These are phyloP conservation scores for Porosira glacialis DNA, from an alignment of 352 stramenopile genomes.

Conservation along the genomic window DNA sequence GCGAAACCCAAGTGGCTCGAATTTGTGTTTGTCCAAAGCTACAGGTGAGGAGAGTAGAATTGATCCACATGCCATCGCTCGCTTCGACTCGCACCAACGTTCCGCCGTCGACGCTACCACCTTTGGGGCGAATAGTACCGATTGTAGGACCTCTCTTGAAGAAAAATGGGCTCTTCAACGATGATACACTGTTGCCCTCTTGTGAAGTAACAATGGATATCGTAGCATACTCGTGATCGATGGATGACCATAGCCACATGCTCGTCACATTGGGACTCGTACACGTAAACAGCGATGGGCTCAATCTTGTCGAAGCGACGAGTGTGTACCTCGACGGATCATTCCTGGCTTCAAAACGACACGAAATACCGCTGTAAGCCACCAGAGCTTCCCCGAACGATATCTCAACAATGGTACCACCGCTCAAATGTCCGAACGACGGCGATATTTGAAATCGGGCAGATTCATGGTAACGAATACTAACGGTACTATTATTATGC, in stretches of 20 bases:
- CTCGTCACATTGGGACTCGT: conserved; percentile 19
- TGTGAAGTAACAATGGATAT: conserved; percentile 6
- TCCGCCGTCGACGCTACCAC: conserved; percentile 17
- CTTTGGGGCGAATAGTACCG: conserved; percentile 7
- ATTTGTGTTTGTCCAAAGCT: conserved; percentile 20
- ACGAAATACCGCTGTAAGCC: not conserved
- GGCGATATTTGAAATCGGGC: conserved; percentile 5
- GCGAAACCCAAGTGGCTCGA: conserved; percentile 27
- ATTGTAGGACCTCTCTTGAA: conserved; percentile 27
- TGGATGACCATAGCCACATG: not conserved
- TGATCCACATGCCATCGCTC: conserved; percentile 22
- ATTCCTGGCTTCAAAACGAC: conserved; percentile 7
- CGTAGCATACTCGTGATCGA: conserved; percentile 13
- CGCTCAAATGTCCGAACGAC: conserved; percentile 10
- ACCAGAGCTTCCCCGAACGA: not conserved
- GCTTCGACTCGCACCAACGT: conserved; percentile 15
- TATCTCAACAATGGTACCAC: conserved; percentile 4
- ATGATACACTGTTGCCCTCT: not conserved
- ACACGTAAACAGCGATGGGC: conserved; percentile 11
- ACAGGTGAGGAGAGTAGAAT: conserved; percentile 20
- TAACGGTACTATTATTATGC: conserved; percentile 1
- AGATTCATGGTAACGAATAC: conserved; percentile 1
- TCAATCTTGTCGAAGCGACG: not conserved
- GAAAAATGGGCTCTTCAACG: conserved; percentile 10
- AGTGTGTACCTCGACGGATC: conserved; percentile 7